phyloP scores from a whole-genome alignment of 495 filamentous ascomycete species.

The Xylaria flabelliformis region DNA sequence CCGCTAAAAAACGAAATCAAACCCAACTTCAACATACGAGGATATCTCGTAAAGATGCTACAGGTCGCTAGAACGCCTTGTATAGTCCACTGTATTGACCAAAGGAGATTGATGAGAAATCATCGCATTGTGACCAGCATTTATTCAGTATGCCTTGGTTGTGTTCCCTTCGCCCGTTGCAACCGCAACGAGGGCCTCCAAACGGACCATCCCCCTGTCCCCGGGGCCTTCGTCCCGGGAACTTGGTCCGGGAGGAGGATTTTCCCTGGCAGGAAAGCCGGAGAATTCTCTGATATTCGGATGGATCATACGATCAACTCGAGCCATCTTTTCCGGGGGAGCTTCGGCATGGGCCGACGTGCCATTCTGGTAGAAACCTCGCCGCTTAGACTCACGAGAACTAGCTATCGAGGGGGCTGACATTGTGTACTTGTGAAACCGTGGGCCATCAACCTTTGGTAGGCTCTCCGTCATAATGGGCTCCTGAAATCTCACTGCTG shows the following conservation, averaged over 20 bases:
- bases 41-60: slow-evolving; percentile 33
- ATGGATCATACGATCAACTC: slow-evolving; percentile 56
- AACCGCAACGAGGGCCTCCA: slow-evolving; percentile 88
- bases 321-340: slow-evolving; percentile 46
- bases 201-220: slow-evolving; percentile 60
- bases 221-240: slow-evolving; percentile 42
- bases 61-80: slow-evolving; percentile 25
- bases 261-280: slow-evolving; percentile 51
- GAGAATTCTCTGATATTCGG: slow-evolving; percentile 54
- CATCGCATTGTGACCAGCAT: neutral
- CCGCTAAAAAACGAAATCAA: slow-evolving; percentile 28
- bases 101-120: neutral
- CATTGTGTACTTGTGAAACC: slow-evolving; percentile 57
- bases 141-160: slow-evolving; percentile 54
- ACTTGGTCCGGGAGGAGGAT: slow-evolving; percentile 14
- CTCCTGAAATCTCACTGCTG: slow-evolving; percentile 55
- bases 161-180: slow-evolving; percentile 82
- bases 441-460: slow-evolving; percentile 12
- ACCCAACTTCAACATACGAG: slow-evolving; percentile 33
- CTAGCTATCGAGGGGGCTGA: slow-evolving; percentile 57
- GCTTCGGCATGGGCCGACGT: slow-evolving; percentile 43
- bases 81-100: slow-evolving; percentile 16
- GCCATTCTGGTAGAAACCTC: slow-evolving; percentile 74
- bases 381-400: slow-evolving; percentile 66
- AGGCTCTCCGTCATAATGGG: slow-evolving; percentile 31